Evolutionary conservation across 2,329 filamentous ascomycete species (phyloP).

Genomic region (Immersiporthe knoxdaviesiana): DNA sequence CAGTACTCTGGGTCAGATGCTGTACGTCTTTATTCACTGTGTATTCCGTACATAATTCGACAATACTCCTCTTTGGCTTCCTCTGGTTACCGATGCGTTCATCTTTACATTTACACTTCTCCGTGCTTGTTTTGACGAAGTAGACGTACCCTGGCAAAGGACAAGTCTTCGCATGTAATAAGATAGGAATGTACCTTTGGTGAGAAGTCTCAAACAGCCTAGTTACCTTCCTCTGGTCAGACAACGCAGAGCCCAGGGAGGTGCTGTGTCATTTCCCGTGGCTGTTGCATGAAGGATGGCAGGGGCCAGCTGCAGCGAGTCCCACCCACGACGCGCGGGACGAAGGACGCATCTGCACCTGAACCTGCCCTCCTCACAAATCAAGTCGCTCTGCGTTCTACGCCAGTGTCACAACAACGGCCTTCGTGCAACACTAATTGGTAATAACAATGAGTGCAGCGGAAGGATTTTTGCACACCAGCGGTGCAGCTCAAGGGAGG

Average conservation of each 20-base stretch:
- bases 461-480: background rate
- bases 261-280: background rate
- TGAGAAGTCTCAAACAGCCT: background rate
- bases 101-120: background rate
- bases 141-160: background rate
- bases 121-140: background rate
- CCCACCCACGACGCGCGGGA: background rate
- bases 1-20: too few species aligned
- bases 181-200: background rate
- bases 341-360: background rate
- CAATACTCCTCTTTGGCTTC: too few species aligned
- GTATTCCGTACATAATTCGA: background rate
- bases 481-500: background rate
- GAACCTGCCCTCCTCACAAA: background rate
- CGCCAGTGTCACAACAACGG: background rate
- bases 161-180: background rate
- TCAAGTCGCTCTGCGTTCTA: background rate
- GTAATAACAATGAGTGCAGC: background rate
- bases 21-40: too few species aligned
- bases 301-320: background rate
- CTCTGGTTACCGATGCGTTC: background rate
- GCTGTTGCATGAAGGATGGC: background rate
- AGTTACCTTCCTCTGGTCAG: background rate
- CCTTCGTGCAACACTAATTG: background rate
- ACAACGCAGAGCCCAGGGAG: too few species aligned